Conservation (phyloP, 1,284 basidiomycete species). For the Anthracocystis panici-leucophaei region DNA sequence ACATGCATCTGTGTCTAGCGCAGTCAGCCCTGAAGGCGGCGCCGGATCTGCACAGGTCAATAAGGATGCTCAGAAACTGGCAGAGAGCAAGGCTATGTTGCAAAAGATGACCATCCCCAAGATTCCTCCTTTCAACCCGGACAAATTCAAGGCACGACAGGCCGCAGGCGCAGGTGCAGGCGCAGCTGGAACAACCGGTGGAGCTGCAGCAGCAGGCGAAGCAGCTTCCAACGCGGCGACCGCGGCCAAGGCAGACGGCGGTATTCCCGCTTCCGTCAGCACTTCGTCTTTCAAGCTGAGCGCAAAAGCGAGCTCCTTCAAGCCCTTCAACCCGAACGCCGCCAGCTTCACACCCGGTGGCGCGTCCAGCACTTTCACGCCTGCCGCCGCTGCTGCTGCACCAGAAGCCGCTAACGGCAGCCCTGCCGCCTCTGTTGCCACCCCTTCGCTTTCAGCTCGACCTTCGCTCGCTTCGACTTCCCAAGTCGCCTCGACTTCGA, state of each 20-base stretch:
- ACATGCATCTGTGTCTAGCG: constrained; percentile 28
- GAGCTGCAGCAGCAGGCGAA: constrained; percentile 16
- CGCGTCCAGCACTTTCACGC: constrained; percentile 24
- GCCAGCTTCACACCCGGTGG: constrained; percentile 72
- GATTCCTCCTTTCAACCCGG: constrained; percentile 91
- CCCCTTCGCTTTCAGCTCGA: constrained; percentile 25
- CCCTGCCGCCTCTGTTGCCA: constrained; percentile 27
- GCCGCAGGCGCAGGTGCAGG: constrained; percentile 25
- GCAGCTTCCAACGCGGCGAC: constrained; percentile 22
- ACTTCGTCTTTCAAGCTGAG: constrained; percentile 81
- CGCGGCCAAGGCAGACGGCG: constrained; percentile 26
- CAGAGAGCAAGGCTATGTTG: constrained; percentile 66
- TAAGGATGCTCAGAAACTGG: constrained; percentile 41
- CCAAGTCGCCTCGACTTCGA: constrained; percentile 35
- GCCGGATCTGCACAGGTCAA: constrained; percentile 26
- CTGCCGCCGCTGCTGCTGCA: constrained; percentile 47
- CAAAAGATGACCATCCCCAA: constrained; percentile 77
- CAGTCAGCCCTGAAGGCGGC: constrained; percentile 35
- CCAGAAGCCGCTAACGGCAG: constrained; percentile 18
- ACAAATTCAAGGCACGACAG: constrained; percentile 60
- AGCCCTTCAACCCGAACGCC: constrained; percentile 73
- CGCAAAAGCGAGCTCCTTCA: constrained; percentile 81
- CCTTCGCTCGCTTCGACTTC: constrained; percentile 71
- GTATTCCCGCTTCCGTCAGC: constrained; percentile 35
- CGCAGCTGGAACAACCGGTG: constrained; percentile 24